Conservation (phyloP, 768 basidiomycete genomes). For the Daedaleopsis nitida region DNA sequence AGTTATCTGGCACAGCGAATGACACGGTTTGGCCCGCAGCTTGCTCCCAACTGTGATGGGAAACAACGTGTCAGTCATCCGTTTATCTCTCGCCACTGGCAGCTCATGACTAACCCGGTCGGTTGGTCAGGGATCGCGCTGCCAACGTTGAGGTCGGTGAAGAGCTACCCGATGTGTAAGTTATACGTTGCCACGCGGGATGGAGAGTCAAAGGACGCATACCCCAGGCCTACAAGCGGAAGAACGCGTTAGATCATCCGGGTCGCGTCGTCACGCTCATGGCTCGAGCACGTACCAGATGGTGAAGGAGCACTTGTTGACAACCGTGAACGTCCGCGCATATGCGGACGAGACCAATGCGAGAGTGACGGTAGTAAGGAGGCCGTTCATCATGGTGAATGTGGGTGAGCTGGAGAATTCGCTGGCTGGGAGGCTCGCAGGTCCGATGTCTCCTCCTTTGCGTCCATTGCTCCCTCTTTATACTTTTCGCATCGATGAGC, state of each 20-base stretch:
- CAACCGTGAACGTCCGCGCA: slow-evolving; percentile 38
- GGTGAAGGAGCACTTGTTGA: slow-evolving; percentile 44
- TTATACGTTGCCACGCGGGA: no score
- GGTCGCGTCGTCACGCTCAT: background rate
- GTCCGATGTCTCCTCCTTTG: background rate
- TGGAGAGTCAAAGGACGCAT: slow-evolving; percentile 1
- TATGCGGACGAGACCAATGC: slow-evolving; percentile 4
- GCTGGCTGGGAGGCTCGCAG: background rate
- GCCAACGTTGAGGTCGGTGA: slow-evolving; percentile 37
- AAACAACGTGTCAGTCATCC: slow-evolving; percentile 5
- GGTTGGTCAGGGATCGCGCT: slow-evolving; percentile 27
- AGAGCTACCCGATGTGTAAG: slow-evolving; percentile 17
- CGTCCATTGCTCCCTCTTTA: background rate
- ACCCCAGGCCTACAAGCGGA: slow-evolving; percentile 33
- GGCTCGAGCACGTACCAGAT: slow-evolving; percentile 32
- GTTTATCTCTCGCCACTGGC: no score
- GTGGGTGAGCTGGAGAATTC: background rate
- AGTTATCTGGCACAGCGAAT: slow-evolving; percentile 39
- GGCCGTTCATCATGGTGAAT: slow-evolving; percentile 6
- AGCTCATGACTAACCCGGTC: slow-evolving; percentile 26
- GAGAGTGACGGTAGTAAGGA: slow-evolving; percentile 16
- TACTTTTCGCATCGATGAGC: background rate
- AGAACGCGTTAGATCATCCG: background rate
- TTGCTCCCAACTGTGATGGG: slow-evolving; percentile 22
- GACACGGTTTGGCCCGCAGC: slow-evolving; percentile 25